Evolutionary conservation across 2,329 filamentous ascomycete genomes (phyloP).

Genomic region (Verticillium isaacii): DNA sequence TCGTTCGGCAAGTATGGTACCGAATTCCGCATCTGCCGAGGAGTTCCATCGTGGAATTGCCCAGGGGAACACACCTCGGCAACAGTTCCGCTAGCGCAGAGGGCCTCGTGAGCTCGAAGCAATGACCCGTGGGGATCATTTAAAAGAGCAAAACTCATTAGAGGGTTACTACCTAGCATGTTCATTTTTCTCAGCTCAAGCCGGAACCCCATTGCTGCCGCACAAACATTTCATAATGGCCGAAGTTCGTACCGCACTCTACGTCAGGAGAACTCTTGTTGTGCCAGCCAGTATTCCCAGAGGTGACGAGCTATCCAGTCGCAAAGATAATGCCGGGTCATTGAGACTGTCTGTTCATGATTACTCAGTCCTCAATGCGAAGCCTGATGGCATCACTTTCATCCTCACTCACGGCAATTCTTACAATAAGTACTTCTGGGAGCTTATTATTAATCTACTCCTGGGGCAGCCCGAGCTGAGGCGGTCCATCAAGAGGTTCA

Average conservation of each 20-base stretch:
- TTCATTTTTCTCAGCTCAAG: background rate
- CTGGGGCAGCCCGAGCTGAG: background rate
- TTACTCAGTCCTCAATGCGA: background rate
- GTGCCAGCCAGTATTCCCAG: constrained; percentile 3
- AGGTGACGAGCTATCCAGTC: background rate
- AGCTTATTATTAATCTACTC: background rate
- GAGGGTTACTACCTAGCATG: background rate
- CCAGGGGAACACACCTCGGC: background rate
- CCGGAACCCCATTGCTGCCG: no score
- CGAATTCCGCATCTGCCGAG: background rate
- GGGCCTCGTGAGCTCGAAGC: background rate
- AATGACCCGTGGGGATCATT: background rate
- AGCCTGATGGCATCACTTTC: background rate
- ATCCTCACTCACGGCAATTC: constrained; percentile 8
- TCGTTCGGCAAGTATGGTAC: background rate
- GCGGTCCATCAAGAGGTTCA: background rate
- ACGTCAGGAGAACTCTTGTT: background rate
- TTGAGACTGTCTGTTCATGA: constrained; percentile 6
- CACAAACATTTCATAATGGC: background rate
- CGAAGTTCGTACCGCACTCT: constrained; percentile 1
- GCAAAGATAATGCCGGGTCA: background rate
- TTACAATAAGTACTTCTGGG: constrained; percentile 8
- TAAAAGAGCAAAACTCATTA: background rate
- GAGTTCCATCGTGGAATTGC: background rate
- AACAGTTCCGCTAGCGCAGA: background rate